Conservation (phyloP, 352 stramenopile genomes). For the Pythium brachiatum region DNA sequence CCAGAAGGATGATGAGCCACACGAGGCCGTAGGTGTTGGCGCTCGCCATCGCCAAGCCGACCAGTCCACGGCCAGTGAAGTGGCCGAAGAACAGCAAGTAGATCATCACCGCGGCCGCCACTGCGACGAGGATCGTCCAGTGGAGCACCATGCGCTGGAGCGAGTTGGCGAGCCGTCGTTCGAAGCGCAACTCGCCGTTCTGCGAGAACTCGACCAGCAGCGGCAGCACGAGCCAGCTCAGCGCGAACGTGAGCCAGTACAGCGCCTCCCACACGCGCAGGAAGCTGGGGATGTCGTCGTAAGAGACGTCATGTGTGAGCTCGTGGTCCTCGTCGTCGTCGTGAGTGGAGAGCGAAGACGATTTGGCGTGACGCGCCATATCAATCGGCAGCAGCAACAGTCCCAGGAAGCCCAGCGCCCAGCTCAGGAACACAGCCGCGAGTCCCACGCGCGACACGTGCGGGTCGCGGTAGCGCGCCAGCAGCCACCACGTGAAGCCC, state of each 20-base stretch:
- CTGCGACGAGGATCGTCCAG: constrained; percentile 47
- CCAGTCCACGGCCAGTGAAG: constrained; percentile 44
- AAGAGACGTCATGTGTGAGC: neutral
- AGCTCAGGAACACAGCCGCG: constrained; percentile 51
- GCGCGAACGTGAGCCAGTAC: constrained; percentile 64
- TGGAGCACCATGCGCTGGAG: constrained; percentile 47
- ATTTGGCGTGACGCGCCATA: constrained; percentile 36
- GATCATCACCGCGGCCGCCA: constrained; percentile 26
- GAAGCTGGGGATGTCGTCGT: constrained; percentile 17
- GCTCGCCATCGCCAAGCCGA: constrained; percentile 54
- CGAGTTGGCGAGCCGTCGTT: constrained; percentile 36
- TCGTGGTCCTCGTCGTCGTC: constrained; percentile 7
- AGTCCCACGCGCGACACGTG: constrained; percentile 37
- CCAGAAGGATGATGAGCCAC: constrained; percentile 60
- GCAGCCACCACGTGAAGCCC: constrained; percentile 58
- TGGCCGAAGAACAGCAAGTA: constrained; percentile 65
- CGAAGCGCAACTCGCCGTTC: constrained; percentile 56
- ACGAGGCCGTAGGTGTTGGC: constrained; percentile 68
- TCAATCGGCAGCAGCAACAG: constrained; percentile 65
- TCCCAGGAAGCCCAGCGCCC: constrained; percentile 56
- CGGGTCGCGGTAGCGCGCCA: constrained; percentile 53
- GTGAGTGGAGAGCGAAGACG: neutral
- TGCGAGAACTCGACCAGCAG: constrained; percentile 61
- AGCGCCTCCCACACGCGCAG: constrained; percentile 47
- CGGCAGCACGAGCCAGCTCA: constrained; percentile 63